Evolutionary conservation across 2,329 filamentous ascomycete genomes (phyloP).

Genomic region (Fonsecaea nubica): DNA sequence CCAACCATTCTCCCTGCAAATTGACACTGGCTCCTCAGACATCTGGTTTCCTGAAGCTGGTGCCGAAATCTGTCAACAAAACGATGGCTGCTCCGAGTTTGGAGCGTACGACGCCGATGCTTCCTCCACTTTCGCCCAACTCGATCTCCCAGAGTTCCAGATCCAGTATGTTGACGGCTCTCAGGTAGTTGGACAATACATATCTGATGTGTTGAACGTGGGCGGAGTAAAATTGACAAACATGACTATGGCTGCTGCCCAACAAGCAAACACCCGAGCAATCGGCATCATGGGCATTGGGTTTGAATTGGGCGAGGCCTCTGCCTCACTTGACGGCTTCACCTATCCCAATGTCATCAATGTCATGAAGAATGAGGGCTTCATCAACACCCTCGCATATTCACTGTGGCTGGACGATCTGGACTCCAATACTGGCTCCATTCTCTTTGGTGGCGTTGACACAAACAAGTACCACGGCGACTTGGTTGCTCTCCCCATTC

Average conservation of each 20-base stretch:
- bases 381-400: constrained; percentile 56
- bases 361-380: constrained; percentile 65
- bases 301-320: constrained; percentile 42
- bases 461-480: constrained; percentile 73
- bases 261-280: constrained; percentile 34
- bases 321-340: constrained; percentile 41
- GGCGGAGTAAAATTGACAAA: constrained; percentile 45
- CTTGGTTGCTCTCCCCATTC: constrained; percentile 66
- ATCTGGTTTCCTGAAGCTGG: constrained; percentile 61
- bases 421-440: constrained; percentile 69
- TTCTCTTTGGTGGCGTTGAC: constrained; percentile 83
- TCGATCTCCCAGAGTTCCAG: constrained; percentile 41
- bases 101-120: constrained; percentile 39
- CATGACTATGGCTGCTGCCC: constrained; percentile 48
- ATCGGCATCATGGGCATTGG: constrained; percentile 51
- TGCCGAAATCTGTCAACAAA: constrained; percentile 38
- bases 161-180: constrained; percentile 51
- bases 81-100: constrained; percentile 25
- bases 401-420: constrained; percentile 53
- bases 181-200: constrained; percentile 47
- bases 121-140: constrained; percentile 39
- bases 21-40: constrained; percentile 74
- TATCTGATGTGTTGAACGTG: constrained; percentile 47
- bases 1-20: constrained; percentile 63
- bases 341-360: constrained; percentile 68